Conservation (phyloP, 306 rosid genomes). For the Geum urbanum region DNA sequence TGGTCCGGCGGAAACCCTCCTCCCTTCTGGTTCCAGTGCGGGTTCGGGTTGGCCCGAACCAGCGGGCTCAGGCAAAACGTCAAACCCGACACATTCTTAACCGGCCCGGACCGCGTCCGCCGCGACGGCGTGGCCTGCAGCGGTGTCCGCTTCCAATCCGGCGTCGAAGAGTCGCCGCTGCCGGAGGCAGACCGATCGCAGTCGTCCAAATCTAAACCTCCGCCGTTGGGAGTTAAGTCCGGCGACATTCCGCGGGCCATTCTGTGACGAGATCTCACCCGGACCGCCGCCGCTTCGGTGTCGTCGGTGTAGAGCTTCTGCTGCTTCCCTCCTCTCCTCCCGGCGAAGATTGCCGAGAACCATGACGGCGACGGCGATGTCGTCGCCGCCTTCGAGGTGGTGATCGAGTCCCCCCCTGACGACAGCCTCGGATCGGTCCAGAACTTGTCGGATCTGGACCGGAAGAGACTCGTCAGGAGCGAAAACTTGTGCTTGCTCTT, state of each 20-base stretch:
- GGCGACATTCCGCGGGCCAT: conserved; percentile 95
- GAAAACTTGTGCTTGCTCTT: conserved; percentile 52
- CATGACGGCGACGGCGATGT: conserved; percentile 50
- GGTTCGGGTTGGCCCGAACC: conserved; percentile 76
- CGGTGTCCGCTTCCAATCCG: conserved; percentile 58
- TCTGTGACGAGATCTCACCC: conserved; percentile 21
- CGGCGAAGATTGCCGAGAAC: conserved; percentile 53
- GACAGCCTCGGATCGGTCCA: conserved; percentile 33
- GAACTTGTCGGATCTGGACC: conserved; percentile 47
- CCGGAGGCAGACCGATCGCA: conserved; percentile 49
- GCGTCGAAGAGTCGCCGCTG: conserved; percentile 51
- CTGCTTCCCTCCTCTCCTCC: conserved; percentile 35
- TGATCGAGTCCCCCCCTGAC: conserved; percentile 22
- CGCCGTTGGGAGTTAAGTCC: conserved; percentile 15
- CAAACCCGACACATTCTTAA: conserved; percentile 50
- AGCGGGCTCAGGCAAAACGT: conserved; percentile 84
- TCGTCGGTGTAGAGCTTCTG: conserved; percentile 19
- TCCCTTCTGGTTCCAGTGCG: conserved; percentile 61
- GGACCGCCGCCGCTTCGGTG: conserved; percentile 18
- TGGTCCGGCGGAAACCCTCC: conserved; percentile 53
- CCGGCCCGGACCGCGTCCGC: conserved; percentile 40
- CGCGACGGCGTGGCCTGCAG: conserved; percentile 37
- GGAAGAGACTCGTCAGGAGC: conserved; percentile 29
- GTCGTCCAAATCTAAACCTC: not conserved
- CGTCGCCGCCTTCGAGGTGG: conserved; percentile 19